phyloP scores from a whole-genome alignment of 306 rosid genomes.

The Sindora glabra region DNA sequence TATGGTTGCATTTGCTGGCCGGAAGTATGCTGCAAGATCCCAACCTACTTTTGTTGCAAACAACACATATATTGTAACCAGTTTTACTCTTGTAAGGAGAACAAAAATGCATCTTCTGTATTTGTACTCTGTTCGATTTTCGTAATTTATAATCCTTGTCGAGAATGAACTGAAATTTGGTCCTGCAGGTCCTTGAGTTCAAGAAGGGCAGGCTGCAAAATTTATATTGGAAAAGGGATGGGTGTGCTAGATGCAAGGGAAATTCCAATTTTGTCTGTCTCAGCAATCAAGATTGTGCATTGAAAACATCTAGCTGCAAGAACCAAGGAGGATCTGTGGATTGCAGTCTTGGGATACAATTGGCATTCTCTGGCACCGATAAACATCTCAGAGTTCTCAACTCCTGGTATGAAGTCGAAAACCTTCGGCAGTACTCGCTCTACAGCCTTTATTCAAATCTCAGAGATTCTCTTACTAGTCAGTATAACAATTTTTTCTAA shows the following conservation, averaged over 20 bases:
- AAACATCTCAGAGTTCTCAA: slow-evolving; percentile 56
- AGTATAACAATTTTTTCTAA: slow-evolving; percentile 47
- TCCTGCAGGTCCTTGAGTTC: slow-evolving; percentile 64
- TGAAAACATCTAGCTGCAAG: slow-evolving; percentile 44
- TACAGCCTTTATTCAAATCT: slow-evolving; percentile 60
- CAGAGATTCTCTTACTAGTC: slow-evolving; percentile 53
- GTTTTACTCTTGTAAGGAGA: slow-evolving; percentile 56
- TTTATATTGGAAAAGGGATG: slow-evolving; percentile 64
- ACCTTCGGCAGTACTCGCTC: slow-evolving; percentile 58
- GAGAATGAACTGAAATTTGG: no score
- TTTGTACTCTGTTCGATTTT: not conserved
- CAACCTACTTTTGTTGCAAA: slow-evolving; percentile 57
- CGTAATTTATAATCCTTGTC: no score
- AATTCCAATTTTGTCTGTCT: slow-evolving; percentile 57
- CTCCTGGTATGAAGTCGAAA: slow-evolving; percentile 79
- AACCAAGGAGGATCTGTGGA: slow-evolving; percentile 56
- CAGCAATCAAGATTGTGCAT: slow-evolving; percentile 66
- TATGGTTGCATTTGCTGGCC: slow-evolving; percentile 70
- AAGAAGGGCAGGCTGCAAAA: slow-evolving; percentile 69
- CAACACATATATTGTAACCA: slow-evolving; percentile 43
- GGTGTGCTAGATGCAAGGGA: slow-evolving; percentile 48
- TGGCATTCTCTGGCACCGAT: slow-evolving; percentile 65
- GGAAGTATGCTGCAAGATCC: slow-evolving; percentile 65
- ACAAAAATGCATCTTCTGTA: not conserved
- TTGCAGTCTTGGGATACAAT: slow-evolving; percentile 64